Conservation (phyloP, 2,329 filamentous ascomycete genomes). For the Colletotrichum shisoi region DNA sequence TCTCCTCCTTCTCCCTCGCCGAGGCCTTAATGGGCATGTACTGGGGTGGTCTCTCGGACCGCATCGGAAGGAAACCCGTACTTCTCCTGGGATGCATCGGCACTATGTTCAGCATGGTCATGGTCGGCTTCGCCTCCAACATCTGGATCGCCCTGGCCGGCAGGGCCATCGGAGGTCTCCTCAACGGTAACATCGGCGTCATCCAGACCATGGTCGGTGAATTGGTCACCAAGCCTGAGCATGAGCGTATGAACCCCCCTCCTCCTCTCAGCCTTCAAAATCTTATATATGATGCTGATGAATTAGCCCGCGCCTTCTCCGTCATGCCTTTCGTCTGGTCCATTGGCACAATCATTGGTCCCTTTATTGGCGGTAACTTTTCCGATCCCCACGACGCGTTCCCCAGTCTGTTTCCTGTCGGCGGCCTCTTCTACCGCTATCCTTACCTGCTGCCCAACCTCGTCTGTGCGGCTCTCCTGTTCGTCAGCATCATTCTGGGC, state of each 20-base stretch:
- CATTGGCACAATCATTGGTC: conserved; percentile 87
- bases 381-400: conserved; percentile 79
- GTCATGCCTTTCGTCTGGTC: conserved; percentile 96
- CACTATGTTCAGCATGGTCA: conserved; percentile 81
- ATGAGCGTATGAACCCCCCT: conserved; percentile 72
- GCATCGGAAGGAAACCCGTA: conserved; percentile 83
- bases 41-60: conserved; percentile 85
- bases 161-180: conserved; percentile 77
- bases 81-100: conserved; percentile 81
- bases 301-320: conserved; percentile 78
- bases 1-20: conserved; percentile 83
- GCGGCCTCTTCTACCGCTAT: conserved; percentile 76
- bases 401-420: conserved; percentile 71
- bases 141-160: conserved; percentile 84
- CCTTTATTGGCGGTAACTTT: conserved; percentile 86
- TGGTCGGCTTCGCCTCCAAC: conserved; percentile 83
- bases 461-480: conserved; percentile 77
- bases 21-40: conserved; percentile 86
- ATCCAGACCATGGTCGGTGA: conserved; percentile 95
- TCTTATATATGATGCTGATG: conserved; percentile 39
- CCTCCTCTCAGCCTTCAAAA: not conserved
- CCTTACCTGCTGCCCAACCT: conserved; percentile 92
- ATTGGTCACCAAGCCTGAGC: conserved; percentile 80
- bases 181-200: conserved; percentile 92
- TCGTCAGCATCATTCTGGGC: conserved; percentile 81